Conservation (phyloP, 768 basidiomycete genomes). For the Xanthoconium purpureum region DNA sequence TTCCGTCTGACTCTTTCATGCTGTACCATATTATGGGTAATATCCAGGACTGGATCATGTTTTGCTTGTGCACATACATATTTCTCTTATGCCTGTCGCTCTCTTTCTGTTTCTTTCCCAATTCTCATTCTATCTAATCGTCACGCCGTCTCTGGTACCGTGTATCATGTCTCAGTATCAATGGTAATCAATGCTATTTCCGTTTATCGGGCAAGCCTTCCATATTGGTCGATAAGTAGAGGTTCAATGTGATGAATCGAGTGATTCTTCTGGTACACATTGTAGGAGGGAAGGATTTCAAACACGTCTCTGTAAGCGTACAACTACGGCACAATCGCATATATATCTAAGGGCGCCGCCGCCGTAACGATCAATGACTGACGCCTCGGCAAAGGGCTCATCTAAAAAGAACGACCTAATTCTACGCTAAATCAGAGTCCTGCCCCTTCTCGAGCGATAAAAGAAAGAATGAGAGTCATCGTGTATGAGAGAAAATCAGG, state of each 20-base stretch:
- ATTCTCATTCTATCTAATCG: neutral
- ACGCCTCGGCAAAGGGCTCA: neutral
- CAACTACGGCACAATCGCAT: slow-evolving; percentile 14
- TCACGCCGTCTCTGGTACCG: neutral
- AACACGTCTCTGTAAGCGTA: slow-evolving; percentile 16
- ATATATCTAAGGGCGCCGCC: slow-evolving; percentile 5
- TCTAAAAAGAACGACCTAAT: slow-evolving; percentile 12
- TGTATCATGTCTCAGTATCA: slow-evolving; percentile 11
- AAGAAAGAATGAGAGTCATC: slow-evolving; percentile 1
- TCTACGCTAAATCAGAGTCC: slow-evolving; percentile 24
- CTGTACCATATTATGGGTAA: slow-evolving; percentile 12
- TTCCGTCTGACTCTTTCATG: slow-evolving; percentile 1
- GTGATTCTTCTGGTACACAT: no score
- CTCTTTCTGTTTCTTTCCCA: slow-evolving; percentile 3
- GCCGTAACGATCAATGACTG: neutral
- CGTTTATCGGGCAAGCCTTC: neutral
- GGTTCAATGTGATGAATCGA: no score
- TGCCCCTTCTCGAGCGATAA: slow-evolving; percentile 1
- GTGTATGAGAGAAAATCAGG: slow-evolving; percentile 4
- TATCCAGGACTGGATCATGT: slow-evolving; percentile 9
- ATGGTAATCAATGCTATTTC: neutral
- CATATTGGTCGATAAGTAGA: no score
- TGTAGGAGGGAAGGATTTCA: neutral
- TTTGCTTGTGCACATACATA: slow-evolving; percentile 3
- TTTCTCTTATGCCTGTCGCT: slow-evolving; percentile 5